Conservation (phyloP, 129 eudicot species). For the sunflower (Helianthus annuus) region HanXRQr2.0-SUNRISE NC_035441.2:155502835-155503334, state of each 20-base stretch:
- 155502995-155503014: too few relatives aligned
- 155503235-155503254: neutral
- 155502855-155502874: slow-evolving; percentile 12
- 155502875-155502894: neutral
- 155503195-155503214: neutral
- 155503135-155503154: neutral
- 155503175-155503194: neutral
- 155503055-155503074: neutral
- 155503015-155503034: too few relatives aligned
- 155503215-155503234: slow-evolving; percentile 8
- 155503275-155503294: slow-evolving; percentile 19
- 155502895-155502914: neutral
- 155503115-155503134: neutral
- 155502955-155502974: neutral
- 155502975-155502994: neutral
- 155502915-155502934: neutral
- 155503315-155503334: slow-evolving; percentile 37
- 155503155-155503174: neutral
- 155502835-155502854: neutral
- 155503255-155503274: neutral
- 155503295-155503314: slow-evolving; percentile 27
- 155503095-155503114: neutral
- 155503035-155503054: too few relatives aligned
- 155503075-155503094: neutral
- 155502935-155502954: neutral